Evolutionary conservation across 306 rosid species (phyloP).

Genomic region (Gastrolobium villosum): DNA sequence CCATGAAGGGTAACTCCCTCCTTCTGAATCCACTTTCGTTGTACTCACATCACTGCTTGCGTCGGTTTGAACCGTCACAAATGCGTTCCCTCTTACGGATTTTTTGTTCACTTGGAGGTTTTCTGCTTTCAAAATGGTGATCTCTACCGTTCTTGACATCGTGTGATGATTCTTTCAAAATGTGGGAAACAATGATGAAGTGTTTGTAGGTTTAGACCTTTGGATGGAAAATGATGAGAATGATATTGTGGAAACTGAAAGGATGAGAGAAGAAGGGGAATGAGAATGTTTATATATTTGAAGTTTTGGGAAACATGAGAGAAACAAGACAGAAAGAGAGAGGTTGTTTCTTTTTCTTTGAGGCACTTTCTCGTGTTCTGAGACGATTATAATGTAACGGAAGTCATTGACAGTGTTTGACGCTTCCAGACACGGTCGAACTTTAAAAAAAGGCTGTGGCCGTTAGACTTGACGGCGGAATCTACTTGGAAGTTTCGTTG

Average conservation of each 20-base stretch:
- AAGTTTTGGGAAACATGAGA: slow-evolving; percentile 30
- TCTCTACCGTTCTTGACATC: slow-evolving; percentile 54
- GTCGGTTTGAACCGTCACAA: slow-evolving; percentile 57
- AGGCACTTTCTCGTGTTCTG: neutral
- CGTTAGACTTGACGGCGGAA: slow-evolving; percentile 42
- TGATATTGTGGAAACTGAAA: neutral
- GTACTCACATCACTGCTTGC: neutral
- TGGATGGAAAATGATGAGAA: neutral
- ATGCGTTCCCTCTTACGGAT: slow-evolving; percentile 55
- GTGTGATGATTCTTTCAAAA: neutral
- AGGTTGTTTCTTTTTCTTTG: slow-evolving; percentile 43
- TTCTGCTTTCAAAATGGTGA: slow-evolving; percentile 70
- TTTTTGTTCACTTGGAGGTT: slow-evolving; percentile 55
- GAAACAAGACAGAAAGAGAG: slow-evolving; percentile 54
- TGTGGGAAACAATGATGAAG: neutral
- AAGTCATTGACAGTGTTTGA: slow-evolving; percentile 4
- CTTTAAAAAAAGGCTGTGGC: neutral
- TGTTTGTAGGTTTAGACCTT: too few species aligned
- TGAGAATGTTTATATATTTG: neutral
- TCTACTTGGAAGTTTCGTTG: slow-evolving; percentile 24
- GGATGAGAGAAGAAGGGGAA: neutral
- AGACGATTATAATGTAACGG: neutral
- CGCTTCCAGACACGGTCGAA: neutral
- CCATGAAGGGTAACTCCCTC: slow-evolving; percentile 70
- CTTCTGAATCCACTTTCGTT: slow-evolving; percentile 53